A percentile compares a stretch with the other conserved stretches of the same genome.
Conservation (phyloP, 495 filamentous ascomycete genomes). For the Aspergillus avenaceus region DNA sequence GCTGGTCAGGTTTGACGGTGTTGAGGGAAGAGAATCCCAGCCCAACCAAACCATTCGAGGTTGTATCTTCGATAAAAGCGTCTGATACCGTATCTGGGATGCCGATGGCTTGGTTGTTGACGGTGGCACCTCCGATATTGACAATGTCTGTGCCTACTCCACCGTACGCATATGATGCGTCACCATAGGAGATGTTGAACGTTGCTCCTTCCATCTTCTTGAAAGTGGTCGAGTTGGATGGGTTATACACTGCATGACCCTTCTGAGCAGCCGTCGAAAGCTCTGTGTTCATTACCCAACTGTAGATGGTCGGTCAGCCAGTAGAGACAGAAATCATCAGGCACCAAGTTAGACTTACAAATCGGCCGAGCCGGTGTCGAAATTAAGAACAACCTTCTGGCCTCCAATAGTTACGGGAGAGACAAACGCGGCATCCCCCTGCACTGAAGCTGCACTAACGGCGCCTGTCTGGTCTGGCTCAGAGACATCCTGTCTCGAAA, state of each 20-base stretch:
- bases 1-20: slow-evolving; percentile 59
- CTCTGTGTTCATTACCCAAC: slow-evolving; percentile 74
- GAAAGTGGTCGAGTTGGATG: slow-evolving; percentile 54
- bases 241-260: slow-evolving; percentile 61
- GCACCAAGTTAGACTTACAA: slow-evolving; percentile 50
- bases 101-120: slow-evolving; percentile 65
- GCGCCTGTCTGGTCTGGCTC: slow-evolving; percentile 43
- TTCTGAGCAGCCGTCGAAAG: slow-evolving; percentile 39
- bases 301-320: slow-evolving; percentile 16
- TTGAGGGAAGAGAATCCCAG: slow-evolving; percentile 74
- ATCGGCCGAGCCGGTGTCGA: slow-evolving; percentile 82
- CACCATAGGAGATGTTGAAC: slow-evolving; percentile 73
- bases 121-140: slow-evolving; percentile 66
- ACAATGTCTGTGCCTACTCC: slow-evolving; percentile 70
- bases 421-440: slow-evolving; percentile 65
- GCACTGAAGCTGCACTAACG: slow-evolving; percentile 57
- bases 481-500: slow-evolving; percentile 13
- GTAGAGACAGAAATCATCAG: neutral
- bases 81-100: slow-evolving; percentile 60
- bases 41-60: slow-evolving; percentile 71
- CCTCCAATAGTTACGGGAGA: slow-evolving; percentile 68
- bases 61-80: slow-evolving; percentile 58
- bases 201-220: slow-evolving; percentile 37
- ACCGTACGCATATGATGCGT: slow-evolving; percentile 63
- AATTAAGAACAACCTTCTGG: slow-evolving; percentile 69